Evolutionary conservation across 768 basidiomycete genomes (phyloP), one percentile per base, ranked within the genome.

Genomic region (Tricholoma hemisulphureum): DNA sequence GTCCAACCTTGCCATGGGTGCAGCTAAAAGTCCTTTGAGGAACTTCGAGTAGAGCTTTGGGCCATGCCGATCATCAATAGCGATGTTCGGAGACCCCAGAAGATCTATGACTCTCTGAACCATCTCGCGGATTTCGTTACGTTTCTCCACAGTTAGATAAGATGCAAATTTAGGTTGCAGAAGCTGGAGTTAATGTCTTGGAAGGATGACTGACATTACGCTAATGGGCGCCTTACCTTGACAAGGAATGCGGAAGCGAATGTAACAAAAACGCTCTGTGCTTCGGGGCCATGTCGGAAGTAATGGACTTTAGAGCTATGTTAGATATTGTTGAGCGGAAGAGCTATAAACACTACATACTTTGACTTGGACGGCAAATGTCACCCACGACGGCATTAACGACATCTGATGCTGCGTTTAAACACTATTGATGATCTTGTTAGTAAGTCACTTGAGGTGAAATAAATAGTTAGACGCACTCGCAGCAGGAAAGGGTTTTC

Each of bases 201-300:
- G 51, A 31, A 59, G 21, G 48, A 60, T 37, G 24, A 37, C 24
- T 41, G 8, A 16, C 21, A 23, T 14, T 8, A 16, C 6, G 46
- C 39, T 21, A 4, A n/a, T 37, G 14, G 18, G 28, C 52, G 54
- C 26, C 72, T 50, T 66, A 86, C 88, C 78, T 93, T 93, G 61
- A 94, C 80, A 14, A 94, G 76, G 76, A 93, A 93, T 2, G 91
- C 86, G 8, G 86, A 84, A 9, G 91, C 91, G 60, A 92, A 93
- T 0, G 87, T 89, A 23, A 86, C 80, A 63, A 93, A 91, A 9
- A 93, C 85, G 58, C 84, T 86, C 61, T 92, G 87, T 0, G 87
- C 85, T 66, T 91, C 90, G 2, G 91, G 89, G 0, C 89, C 91
- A 65, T 89, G 87, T 3, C 86, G 81, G 52, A 87, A 78, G 59